phyloP scores from a whole-genome alignment of 805 yeast genomes.

The Barnettozyma californica region DNA sequence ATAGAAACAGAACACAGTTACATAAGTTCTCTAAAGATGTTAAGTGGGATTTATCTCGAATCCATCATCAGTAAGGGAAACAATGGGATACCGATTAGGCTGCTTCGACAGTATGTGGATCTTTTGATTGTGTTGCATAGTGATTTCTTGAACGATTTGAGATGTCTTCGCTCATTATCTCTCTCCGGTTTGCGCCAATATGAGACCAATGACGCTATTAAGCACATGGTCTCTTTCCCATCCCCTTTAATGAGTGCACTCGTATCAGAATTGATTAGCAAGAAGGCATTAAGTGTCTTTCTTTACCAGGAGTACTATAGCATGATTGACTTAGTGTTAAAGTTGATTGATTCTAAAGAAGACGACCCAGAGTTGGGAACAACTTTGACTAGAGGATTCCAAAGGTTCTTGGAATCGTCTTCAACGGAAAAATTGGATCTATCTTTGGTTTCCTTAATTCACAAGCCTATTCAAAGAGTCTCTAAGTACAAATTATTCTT shows the following conservation, averaged over 20 bases:
- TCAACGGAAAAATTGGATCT: constrained; percentile 40
- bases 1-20: constrained; percentile 44
- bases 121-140: constrained; percentile 30
- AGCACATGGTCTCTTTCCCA: constrained; percentile 5
- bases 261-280: constrained; percentile 20
- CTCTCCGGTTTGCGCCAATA: background rate
- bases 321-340: constrained; percentile 29
- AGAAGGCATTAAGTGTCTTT: constrained; percentile 23
- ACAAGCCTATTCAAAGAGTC: constrained; percentile 47
- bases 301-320: constrained; percentile 33
- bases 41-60: constrained; percentile 39
- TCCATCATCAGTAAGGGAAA: constrained; percentile 30
- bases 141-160: constrained; percentile 22
- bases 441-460: constrained; percentile 47
- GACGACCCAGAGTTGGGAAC: constrained; percentile 22
- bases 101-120: constrained; percentile 27
- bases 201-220: background rate
- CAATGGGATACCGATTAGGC: constrained; percentile 32
- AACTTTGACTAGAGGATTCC: constrained; percentile 27
- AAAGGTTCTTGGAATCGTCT: constrained; percentile 36
- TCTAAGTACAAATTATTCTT: constrained; percentile 47
- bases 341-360: constrained; percentile 27
- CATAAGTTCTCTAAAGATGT: constrained; percentile 37
- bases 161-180: constrained; percentile 3
- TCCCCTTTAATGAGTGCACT: constrained; percentile 23